Percentiles rank a stretch among this genome's conserved stretches.
Evolutionary conservation across 2,329 filamentous ascomycete species (phyloP).

Genomic region (Coniosporium tulheliwenetii): DNA sequence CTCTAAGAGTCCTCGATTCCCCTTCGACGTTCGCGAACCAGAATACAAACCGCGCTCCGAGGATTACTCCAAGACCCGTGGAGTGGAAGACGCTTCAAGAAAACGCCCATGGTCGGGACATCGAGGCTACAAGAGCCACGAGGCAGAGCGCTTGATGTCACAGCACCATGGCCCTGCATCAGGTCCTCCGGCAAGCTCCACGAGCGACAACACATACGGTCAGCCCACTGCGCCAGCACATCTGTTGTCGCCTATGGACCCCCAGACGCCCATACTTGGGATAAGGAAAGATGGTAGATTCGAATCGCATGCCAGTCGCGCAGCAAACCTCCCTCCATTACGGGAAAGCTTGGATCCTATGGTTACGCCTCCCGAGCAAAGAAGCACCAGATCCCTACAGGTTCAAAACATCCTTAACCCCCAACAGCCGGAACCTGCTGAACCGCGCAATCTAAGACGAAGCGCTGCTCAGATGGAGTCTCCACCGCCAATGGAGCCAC

Average conservation of each 20-base stretch:
- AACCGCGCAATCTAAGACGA: conserved; percentile 18
- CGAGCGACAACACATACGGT: not conserved
- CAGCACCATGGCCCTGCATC: conserved; percentile 1
- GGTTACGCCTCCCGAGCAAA: not conserved
- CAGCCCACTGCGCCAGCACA: not conserved
- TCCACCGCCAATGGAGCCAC: conserved; percentile 19
- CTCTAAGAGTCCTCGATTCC: not conserved
- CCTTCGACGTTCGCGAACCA: not conserved
- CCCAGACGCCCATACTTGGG: no score
- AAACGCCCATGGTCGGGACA: conserved; percentile 1
- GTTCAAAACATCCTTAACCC: conserved; percentile 32
- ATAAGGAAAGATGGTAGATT: no score
- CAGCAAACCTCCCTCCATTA: not conserved
- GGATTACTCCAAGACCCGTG: not conserved
- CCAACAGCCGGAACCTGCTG: conserved; percentile 16
- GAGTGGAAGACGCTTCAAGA: not conserved
- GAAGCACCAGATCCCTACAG: conserved; percentile 11
- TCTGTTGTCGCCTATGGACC: not conserved
- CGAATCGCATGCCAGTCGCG: no score
- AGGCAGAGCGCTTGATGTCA: conserved; percentile 3
- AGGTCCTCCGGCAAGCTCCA: conserved; percentile 1
- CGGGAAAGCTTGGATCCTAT: not conserved
- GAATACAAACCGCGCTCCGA: not conserved
- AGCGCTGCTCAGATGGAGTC: conserved; percentile 29
- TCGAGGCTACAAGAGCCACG: conserved; percentile 1